Evolutionary conservation across 257 asterid genomes (phyloP).

Genomic region (Lycium ferocissimum): DNA sequence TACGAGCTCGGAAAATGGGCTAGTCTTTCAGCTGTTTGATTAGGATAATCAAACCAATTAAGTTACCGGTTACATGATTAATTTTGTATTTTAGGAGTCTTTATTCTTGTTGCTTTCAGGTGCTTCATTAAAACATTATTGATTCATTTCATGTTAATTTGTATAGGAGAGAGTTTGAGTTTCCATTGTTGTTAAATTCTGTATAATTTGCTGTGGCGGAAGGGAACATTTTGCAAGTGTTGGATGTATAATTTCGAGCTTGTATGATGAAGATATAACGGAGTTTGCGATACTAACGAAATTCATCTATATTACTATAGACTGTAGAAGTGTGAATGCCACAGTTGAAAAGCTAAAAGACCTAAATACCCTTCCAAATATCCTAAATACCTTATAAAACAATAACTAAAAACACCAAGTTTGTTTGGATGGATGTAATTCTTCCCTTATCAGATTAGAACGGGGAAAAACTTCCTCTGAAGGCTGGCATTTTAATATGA

Average conservation of each 20-base stretch:
- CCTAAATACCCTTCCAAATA: neutral
- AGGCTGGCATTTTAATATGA: neutral
- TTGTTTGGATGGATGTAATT: neutral
- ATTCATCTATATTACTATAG: neutral
- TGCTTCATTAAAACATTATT: slow-evolving; percentile 10
- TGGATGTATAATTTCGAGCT: slow-evolving; percentile 11
- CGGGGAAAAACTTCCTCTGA: neutral
- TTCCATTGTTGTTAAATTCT: neutral
- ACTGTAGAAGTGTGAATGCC: neutral
- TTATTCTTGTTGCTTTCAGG: slow-evolving; percentile 18
- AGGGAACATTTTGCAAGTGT: neutral
- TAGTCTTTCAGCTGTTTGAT: slow-evolving; percentile 82
- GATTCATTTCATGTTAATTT: slow-evolving; percentile 8
- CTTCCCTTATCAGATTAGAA: neutral
- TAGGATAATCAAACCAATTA: neutral
- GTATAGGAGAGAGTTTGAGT: neutral
- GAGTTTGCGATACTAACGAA: neutral
- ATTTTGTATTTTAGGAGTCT: slow-evolving; percentile 16
- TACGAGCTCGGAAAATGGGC: slow-evolving; percentile 98
- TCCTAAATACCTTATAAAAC: neutral
- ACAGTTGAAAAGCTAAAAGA: neutral
- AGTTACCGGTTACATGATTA: neutral
- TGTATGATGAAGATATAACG: slow-evolving; percentile 11
- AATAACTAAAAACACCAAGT: neutral
- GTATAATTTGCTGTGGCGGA: neutral